phyloP scores from a whole-genome alignment of 495 filamentous ascomycete species.

The Penicillium lagena region DNA sequence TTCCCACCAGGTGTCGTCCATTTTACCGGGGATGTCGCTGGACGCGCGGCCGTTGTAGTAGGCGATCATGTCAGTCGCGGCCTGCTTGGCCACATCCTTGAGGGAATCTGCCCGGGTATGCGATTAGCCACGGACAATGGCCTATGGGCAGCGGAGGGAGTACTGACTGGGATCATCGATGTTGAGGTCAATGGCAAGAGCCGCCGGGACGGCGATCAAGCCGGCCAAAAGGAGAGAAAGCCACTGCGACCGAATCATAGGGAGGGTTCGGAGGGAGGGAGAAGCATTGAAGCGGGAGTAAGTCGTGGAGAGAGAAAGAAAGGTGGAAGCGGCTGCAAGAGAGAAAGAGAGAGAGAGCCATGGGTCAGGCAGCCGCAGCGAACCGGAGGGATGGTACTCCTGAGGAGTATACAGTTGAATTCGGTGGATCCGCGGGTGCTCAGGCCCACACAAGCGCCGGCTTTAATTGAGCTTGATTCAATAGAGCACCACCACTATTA shows the following conservation, averaged over 20 bases:
- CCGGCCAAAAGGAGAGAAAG: slow-evolving; percentile 19
- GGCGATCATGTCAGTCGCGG: slow-evolving; percentile 58
- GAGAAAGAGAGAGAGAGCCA: no score
- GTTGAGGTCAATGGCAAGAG: slow-evolving; percentile 25
- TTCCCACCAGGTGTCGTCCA: slow-evolving; percentile 69
- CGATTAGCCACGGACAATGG: no score
- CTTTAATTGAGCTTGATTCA: neutral
- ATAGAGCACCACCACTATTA: neutral
- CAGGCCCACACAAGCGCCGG: no score
- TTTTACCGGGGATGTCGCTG: slow-evolving; percentile 57
- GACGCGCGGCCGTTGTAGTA: slow-evolving; percentile 59
- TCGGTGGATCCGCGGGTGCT: no score
- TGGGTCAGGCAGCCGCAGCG: no score
- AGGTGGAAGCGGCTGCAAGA: neutral
- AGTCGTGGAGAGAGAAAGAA: neutral
- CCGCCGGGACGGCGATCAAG: slow-evolving; percentile 18
- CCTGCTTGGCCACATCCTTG: slow-evolving; percentile 50
- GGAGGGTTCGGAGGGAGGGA: slow-evolving; percentile 6
- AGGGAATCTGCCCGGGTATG: slow-evolving; percentile 42
- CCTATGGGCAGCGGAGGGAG: neutral
- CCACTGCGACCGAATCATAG: slow-evolving; percentile 21
- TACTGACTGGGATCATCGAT: slow-evolving; percentile 26
- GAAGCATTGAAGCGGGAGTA: slow-evolving; percentile 4
- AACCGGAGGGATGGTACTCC: no score
- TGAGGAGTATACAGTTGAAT: no score